A percentile compares a stretch with the other conserved stretches of the same genome.
Conservation (phyloP, 2,329 filamentous ascomycete species). For the Tolypocladium endophyticum region DNA sequence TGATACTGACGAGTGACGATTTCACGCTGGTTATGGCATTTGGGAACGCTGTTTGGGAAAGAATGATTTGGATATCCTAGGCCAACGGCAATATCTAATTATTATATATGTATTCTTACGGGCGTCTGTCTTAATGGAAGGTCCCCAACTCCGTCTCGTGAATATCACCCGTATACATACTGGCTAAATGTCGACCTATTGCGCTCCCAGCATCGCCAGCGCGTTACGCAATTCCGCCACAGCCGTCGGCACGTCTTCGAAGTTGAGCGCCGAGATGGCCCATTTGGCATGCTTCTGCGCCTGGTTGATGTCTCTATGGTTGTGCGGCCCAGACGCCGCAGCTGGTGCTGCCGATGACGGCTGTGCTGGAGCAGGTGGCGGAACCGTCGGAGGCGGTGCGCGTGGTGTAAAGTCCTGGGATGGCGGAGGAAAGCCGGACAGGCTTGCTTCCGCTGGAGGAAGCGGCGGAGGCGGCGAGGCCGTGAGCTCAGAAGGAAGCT, state of each 20-base stretch:
- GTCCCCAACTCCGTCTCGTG: not conserved
- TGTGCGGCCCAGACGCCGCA: constrained; percentile 5
- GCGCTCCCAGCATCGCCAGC: constrained; percentile 56
- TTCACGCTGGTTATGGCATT: not conserved
- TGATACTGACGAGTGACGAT: not conserved
- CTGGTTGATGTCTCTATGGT: constrained; percentile 53
- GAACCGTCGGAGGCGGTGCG: not conserved
- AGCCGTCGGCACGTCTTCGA: constrained; percentile 88
- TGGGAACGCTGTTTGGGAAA: not conserved
- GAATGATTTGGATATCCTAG: not conserved
- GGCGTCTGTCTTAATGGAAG: not conserved
- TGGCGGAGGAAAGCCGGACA: constrained; percentile 1
- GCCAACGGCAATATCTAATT: not conserved
- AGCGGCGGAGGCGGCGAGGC: constrained; percentile 5
- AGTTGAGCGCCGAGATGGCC: constrained; percentile 93
- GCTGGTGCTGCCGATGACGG: not conserved
- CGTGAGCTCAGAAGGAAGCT: constrained; percentile 11
- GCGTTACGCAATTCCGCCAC: constrained; percentile 75
- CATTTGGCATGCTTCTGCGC: constrained; percentile 95
- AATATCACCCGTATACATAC: not conserved
- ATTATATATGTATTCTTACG: not conserved
- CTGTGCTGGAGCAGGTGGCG: not conserved
- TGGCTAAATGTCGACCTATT: constrained; percentile 6
- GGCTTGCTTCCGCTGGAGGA: constrained; percentile 6
- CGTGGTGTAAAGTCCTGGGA: constrained; percentile 6